phyloP scores from a whole-genome alignment of 2,329 filamentous ascomycete species.

The Sporothrix inflata region DNA sequence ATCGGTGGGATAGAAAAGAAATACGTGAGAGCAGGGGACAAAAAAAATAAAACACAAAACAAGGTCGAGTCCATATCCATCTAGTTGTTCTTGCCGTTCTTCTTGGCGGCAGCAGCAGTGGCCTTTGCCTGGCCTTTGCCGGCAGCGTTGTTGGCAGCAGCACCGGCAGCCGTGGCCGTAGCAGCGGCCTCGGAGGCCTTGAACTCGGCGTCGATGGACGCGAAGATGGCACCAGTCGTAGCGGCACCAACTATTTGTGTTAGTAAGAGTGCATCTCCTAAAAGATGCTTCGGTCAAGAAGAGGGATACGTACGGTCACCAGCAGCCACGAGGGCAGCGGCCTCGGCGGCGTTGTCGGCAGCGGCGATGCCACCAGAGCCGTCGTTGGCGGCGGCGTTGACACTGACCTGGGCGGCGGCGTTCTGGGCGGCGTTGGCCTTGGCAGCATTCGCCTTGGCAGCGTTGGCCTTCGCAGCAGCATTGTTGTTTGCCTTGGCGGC shows the following conservation, averaged over 20 bases:
- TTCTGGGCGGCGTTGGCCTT: conserved; percentile 10
- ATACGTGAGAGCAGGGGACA: not conserved
- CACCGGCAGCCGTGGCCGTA: conserved; percentile 18
- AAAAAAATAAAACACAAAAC: not conserved
- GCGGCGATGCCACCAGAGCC: conserved; percentile 25
- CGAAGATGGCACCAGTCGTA: conserved; percentile 32
- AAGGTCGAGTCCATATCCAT: not conserved
- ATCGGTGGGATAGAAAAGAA: not conserved
- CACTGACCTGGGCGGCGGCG: conserved; percentile 24
- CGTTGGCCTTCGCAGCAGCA: not conserved
- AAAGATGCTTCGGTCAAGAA: too few species aligned
- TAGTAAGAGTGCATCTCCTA: not conserved
- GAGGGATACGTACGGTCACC: conserved; percentile 22
- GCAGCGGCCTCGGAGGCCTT: conserved; percentile 27
- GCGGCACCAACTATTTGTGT: conserved; percentile 27
- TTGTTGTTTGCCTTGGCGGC: conserved; percentile 24
- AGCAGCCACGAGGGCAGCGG: conserved; percentile 29
- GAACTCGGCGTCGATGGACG: conserved; percentile 31
- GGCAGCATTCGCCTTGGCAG: not conserved
- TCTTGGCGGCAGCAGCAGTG: not conserved
- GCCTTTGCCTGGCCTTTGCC: not conserved
- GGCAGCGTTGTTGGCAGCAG: not conserved
- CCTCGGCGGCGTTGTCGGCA: conserved; percentile 28
- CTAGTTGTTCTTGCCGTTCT: conserved; percentile 28
- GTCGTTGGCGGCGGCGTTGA: conserved; percentile 31